Conservation (phyloP, 2,329 filamentous ascomycete genomes). For the Cercospora janseana region DNA sequence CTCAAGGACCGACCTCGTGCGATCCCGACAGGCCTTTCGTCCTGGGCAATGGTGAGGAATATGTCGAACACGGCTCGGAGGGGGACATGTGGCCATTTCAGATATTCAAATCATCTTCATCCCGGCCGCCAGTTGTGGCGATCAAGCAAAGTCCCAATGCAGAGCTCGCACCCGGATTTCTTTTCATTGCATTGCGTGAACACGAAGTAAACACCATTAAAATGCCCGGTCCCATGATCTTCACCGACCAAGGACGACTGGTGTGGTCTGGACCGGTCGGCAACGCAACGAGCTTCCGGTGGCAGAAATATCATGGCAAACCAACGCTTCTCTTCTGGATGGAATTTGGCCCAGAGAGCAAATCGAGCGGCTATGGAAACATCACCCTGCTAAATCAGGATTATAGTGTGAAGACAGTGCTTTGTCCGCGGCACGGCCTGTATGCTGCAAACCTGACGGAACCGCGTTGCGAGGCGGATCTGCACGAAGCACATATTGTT, state of each 20-base stretch:
- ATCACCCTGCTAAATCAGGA: conserved; percentile 25
- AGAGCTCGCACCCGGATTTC: conserved; percentile 18
- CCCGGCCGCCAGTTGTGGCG: conserved; percentile 16
- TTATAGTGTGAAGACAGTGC: conserved; percentile 22
- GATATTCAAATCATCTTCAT: conserved; percentile 17
- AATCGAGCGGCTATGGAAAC: conserved; percentile 29
- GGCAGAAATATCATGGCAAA: conserved; percentile 21
- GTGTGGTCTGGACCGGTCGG: conserved; percentile 22
- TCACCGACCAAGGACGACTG: conserved; percentile 23
- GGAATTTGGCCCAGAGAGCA: conserved; percentile 19
- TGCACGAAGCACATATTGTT: conserved; percentile 37
- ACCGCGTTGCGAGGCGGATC: conserved; percentile 30
- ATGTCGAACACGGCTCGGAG: neutral
- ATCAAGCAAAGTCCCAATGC: conserved; percentile 12
- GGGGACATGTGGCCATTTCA: conserved; percentile 15
- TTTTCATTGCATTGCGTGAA: conserved; percentile 24
- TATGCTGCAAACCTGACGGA: conserved; percentile 13
- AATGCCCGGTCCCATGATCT: conserved; percentile 22
- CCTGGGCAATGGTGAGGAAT: neutral
- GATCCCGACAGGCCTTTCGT: neutral
- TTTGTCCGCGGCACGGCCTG: conserved; percentile 18
- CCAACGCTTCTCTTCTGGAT: conserved; percentile 27
- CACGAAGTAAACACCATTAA: conserved; percentile 19
- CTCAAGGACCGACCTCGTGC: neutral
- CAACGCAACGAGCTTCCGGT: conserved; percentile 25